Conservation (phyloP, 2,329 filamentous ascomycete genomes). For the Clarireedia hainanense region DNA sequence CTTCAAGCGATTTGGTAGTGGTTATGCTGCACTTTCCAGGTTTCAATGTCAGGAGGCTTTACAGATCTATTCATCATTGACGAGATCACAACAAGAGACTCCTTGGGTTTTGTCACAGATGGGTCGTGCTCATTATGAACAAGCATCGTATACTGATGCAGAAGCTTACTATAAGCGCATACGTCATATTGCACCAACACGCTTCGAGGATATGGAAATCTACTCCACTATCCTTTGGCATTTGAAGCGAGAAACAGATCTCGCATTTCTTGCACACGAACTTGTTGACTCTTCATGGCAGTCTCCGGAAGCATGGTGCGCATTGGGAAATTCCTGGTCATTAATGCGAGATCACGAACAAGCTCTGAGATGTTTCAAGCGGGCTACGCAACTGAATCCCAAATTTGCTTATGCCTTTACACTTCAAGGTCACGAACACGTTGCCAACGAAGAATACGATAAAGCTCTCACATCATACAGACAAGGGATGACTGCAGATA, state of each 20-base stretch:
- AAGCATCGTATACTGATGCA: constrained; percentile 75
- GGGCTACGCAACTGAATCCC: constrained; percentile 83
- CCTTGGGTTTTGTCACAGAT: constrained; percentile 91
- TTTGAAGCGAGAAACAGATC: constrained; percentile 80
- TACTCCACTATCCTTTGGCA: constrained; percentile 99
- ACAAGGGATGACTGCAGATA: constrained; percentile 75
- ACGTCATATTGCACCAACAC: constrained; percentile 69
- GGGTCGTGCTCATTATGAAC: constrained; percentile 86
- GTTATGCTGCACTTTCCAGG: constrained; percentile 68
- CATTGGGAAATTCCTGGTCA: constrained; percentile 90
- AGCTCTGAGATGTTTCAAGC: constrained; percentile 87
- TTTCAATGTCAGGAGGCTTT: constrained; percentile 76
- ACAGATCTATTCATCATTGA: constrained; percentile 62
- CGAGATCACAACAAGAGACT: constrained; percentile 72
- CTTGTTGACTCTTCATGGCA: constrained; percentile 80
- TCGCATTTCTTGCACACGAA: constrained; percentile 88
- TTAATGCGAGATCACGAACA: constrained; percentile 89
- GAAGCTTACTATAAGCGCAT: constrained; percentile 80
- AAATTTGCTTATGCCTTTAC: constrained; percentile 95
- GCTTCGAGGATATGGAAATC: constrained; percentile 91
- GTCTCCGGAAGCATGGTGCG: constrained; percentile 93
- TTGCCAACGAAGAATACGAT: constrained; percentile 94
- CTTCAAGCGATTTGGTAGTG: constrained; percentile 72
- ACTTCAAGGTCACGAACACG: constrained; percentile 89
- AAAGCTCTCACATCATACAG: constrained; percentile 86